phyloP scores from a whole-genome alignment of 1,284 basidiomycete genomes.

The Rhodofomes roseus region DNA sequence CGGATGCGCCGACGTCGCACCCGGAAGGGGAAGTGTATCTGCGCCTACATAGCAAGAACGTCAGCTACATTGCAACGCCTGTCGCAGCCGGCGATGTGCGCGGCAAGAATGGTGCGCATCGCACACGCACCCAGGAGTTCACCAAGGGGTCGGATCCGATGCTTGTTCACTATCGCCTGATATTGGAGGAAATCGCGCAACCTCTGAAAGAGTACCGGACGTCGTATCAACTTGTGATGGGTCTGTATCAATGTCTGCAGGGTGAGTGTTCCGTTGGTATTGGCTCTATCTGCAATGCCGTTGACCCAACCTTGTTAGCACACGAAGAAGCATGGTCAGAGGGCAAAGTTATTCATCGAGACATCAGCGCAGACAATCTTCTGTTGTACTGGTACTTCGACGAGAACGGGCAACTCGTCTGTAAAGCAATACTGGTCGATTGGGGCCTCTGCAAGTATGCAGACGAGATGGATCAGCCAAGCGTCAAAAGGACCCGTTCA shows the following conservation, averaged over 20 bases:
- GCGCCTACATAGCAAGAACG: background rate
- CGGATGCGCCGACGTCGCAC: background rate
- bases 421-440: background rate
- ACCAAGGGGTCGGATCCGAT: background rate
- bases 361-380: background rate
- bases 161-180: background rate
- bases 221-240: background rate
- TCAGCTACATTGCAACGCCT: background rate
- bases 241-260: background rate
- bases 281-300: background rate
- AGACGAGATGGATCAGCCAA: background rate
- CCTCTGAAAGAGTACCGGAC: background rate
- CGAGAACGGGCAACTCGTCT: too few relatives aligned
- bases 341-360: background rate
- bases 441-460: background rate
- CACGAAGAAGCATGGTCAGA: background rate
- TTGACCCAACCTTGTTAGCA: background rate
- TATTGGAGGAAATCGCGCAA: background rate
- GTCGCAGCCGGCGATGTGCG: background rate
- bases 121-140: background rate
- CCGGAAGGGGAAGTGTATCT: background rate
- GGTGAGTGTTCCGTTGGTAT: background rate
- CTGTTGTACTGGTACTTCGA: background rate
- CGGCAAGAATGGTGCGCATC: background rate
- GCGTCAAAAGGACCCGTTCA: background rate